Evolutionary conservation across 2,329 filamentous ascomycete genomes (phyloP), one percentile per base, ranked within the genome.

Genomic region (Penicillium sp.): DNA sequence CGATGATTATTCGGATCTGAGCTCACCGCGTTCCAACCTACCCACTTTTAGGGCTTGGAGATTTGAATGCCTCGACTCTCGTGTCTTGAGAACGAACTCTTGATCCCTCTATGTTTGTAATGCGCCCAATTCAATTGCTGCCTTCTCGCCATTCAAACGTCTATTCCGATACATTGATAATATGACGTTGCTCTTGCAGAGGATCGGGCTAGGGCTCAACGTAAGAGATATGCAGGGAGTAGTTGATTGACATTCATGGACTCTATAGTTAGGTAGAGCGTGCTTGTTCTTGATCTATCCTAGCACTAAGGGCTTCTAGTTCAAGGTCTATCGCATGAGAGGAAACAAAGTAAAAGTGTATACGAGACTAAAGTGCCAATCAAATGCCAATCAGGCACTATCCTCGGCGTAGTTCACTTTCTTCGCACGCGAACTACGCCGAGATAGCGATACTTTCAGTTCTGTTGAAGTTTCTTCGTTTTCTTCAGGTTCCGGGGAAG

Each of bases 371-470:
- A n/a, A n/a, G n/a, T n/a, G n/a, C n/a, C 27, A 22, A 40, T 25
- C 19, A 6, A 41, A 13, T n/a, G 8, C 40, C 25, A 22, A 11
- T 39, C 53, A 67, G 30, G 61, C 57, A 36, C 57, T 63, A 14
- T 70, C 66, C 50, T 71, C 68, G 2, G 60, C 55, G 46, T 71
- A 71, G 34, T 65, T 70, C 8, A 70, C 58, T 47, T 61, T 64
- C 46, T 67, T 69, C 16, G 59, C 58, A 6, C 67, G 65, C 38
- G 52, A 55, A 47, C 64, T 68, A n/a, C 63, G 63, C 40, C 66
- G 64, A 28, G 54, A 49, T 19, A 57, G 36, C 12, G 54, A 43
- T 27, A 56, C 52, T 2, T 41, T 38, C 1, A 49, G 12, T 14
- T 53, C 34, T 5, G 53, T 50, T 18, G 51, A 45, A 7, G 39